phyloP scores from a whole-genome alignment of 2,329 filamentous ascomycete genomes.

The Paraconiothyrium sp. region DNA sequence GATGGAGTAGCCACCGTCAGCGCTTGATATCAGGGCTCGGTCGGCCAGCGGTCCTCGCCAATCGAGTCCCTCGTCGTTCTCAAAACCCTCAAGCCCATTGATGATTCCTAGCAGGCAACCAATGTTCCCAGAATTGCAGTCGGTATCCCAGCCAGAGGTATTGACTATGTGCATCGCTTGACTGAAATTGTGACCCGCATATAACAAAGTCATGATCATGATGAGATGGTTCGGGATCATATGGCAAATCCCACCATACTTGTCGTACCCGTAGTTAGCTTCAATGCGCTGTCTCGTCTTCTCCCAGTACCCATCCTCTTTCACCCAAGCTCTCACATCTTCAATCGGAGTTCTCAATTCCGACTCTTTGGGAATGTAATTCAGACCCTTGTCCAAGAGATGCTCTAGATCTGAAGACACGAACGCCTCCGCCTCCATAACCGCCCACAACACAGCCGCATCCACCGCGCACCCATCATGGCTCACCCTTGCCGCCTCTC shows the following conservation, averaged over 20 bases:
- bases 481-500: slow-evolving; percentile 47
- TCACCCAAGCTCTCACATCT: slow-evolving; percentile 43
- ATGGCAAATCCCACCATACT: slow-evolving; percentile 21
- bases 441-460: slow-evolving; percentile 52
- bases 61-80: slow-evolving; percentile 33
- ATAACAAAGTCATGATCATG: slow-evolving; percentile 20
- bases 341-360: slow-evolving; percentile 37
- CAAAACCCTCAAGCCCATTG: slow-evolving; percentile 42
- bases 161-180: slow-evolving; percentile 22
- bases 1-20: slow-evolving; percentile 50
- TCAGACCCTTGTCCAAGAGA: slow-evolving; percentile 44
- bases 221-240: slow-evolving; percentile 21
- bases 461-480: slow-evolving; percentile 53
- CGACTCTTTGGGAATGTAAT: slow-evolving; percentile 39
- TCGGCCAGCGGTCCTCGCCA: slow-evolving; percentile 51
- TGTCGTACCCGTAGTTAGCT: slow-evolving; percentile 18
- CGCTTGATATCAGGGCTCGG: slow-evolving; percentile 48
- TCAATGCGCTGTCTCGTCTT: slow-evolving; percentile 49
- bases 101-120: slow-evolving; percentile 51
- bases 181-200: slow-evolving; percentile 18
- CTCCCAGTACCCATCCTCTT: slow-evolving; percentile 42
- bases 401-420: slow-evolving; percentile 43
- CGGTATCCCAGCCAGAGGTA: slow-evolving; percentile 48
- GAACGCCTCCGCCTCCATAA: slow-evolving; percentile 54
- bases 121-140: slow-evolving; percentile 53